These are phyloP conservation scores for Thermoascus crustaceus DNA, from an alignment of 2,329 filamentous ascomycete species.

Conservation along the genomic window DNA sequence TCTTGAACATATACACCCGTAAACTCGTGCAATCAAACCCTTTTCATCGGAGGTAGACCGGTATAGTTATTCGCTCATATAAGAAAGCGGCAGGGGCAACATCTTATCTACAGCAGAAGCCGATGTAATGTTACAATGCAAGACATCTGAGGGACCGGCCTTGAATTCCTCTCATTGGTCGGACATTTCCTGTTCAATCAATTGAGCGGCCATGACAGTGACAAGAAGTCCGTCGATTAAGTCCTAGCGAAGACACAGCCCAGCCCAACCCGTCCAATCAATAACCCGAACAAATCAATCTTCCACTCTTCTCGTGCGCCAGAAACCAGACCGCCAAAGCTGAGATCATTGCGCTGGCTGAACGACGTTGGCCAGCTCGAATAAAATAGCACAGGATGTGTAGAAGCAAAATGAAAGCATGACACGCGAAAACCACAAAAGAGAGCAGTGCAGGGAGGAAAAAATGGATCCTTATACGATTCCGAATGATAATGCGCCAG, in stretches of 20 bases:
- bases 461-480: neutral
- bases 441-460: slow-evolving; percentile 1
- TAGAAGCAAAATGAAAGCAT: slow-evolving; percentile 11
- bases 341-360: slow-evolving; percentile 9
- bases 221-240: slow-evolving; percentile 20
- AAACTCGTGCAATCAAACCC: too few relatives aligned
- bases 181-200: neutral
- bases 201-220: neutral
- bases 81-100: too few relatives aligned
- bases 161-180: neutral
- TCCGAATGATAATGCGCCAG: slow-evolving; percentile 8
- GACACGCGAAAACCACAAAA: slow-evolving; percentile 3
- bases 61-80: too few relatives aligned
- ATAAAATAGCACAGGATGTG: slow-evolving; percentile 10
- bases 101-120: too few relatives aligned
- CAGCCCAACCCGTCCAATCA: slow-evolving; percentile 20
- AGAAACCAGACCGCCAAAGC: slow-evolving; percentile 19
- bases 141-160: neutral
- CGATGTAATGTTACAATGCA: slow-evolving; percentile 11
- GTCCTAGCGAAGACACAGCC: slow-evolving; percentile 20
- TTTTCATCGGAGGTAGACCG: too few relatives aligned
- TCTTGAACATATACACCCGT: too few relatives aligned
- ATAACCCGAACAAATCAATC: slow-evolving; percentile 22
- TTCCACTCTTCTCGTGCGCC: slow-evolving; percentile 29
- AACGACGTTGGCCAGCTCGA: slow-evolving; percentile 5